Conservation (phyloP, 2,329 filamentous ascomycete genomes). For the Colletotrichum liriopes region DNA sequence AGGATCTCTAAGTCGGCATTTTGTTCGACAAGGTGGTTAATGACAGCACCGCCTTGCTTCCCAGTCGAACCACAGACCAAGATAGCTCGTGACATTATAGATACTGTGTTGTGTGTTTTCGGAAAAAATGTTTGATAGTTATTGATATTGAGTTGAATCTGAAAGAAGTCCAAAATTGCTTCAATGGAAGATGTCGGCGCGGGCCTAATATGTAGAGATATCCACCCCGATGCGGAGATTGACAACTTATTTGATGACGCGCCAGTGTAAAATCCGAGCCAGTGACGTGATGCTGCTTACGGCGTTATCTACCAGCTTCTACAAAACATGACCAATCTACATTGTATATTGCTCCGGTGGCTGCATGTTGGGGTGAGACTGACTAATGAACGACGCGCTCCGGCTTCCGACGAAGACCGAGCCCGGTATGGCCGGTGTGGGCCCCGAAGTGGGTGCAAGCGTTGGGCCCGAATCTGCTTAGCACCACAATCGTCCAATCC, state of each 20-base stretch:
- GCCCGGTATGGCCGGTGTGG: not conserved
- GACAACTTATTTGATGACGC: too few species aligned
- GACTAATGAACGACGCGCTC: not conserved
- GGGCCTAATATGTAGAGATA: not conserved
- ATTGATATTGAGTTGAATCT: not conserved
- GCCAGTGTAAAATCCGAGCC: not conserved
- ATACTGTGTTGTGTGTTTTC: not conserved
- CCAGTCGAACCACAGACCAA: conserved; percentile 56
- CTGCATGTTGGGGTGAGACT: not conserved
- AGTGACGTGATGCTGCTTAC: not conserved
- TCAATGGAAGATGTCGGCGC: too few species aligned
- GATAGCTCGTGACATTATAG: conserved; percentile 48
- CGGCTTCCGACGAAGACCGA: conserved; percentile 18
- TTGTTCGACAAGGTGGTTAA: conserved; percentile 49
- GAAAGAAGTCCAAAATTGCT: not conserved
- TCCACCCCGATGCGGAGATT: not conserved
- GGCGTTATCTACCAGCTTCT: too few species aligned
- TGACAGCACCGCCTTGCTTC: conserved; percentile 56
- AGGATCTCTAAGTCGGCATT: conserved; percentile 65
- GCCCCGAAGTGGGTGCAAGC: not conserved
- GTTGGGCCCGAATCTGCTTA: not conserved
- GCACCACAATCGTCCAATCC: not conserved
- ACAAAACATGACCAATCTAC: conserved; percentile 5
- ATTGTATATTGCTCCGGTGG: not conserved
- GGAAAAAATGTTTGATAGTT: not conserved